phyloP scores from a whole-genome alignment of 768 basidiomycete genomes.

The Lactarius evosmus region DNA sequence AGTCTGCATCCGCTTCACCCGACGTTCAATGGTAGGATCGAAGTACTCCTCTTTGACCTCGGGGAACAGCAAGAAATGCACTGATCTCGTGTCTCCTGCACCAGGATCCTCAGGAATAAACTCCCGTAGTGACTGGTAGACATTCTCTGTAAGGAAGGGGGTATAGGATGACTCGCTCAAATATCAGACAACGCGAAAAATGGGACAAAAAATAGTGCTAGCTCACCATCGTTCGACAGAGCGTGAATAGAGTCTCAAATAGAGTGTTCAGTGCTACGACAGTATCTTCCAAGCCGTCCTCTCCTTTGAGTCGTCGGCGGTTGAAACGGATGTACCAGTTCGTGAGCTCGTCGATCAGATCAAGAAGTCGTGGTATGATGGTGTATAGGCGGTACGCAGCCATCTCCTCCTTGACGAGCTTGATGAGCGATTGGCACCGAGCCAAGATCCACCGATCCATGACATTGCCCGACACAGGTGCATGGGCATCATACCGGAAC shows the following conservation, averaged over 20 bases:
- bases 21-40: constrained; percentile 87
- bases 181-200: constrained; percentile 5
- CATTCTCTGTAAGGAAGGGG: constrained; percentile 94
- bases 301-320: constrained; percentile 91
- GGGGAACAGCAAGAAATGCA: constrained; percentile 96
- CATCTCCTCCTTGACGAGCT: constrained; percentile 91
- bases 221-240: constrained; percentile 91
- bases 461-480: constrained; percentile 80
- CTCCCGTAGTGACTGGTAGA: constrained; percentile 86
- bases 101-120: constrained; percentile 77
- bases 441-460: constrained; percentile 99
- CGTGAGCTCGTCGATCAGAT: constrained; percentile 92
- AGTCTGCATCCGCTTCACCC: constrained; percentile 91
- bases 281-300: constrained; percentile 87
- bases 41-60: constrained; percentile 93
- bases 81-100: constrained; percentile 78
- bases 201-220: neutral
- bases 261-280: constrained; percentile 87
- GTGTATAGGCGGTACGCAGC: constrained; percentile 96
- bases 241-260: constrained; percentile 91
- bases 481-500: constrained; percentile 87
- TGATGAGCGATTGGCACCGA: constrained; percentile 94
- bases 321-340: constrained; percentile 99
- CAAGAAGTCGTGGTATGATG: constrained; percentile 90
- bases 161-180: constrained; percentile 85